These are phyloP conservation scores for Rhinocladiella mackenziei DNA, from an alignment of 2,329 filamentous ascomycete species.

Conservation along the genomic window DNA sequence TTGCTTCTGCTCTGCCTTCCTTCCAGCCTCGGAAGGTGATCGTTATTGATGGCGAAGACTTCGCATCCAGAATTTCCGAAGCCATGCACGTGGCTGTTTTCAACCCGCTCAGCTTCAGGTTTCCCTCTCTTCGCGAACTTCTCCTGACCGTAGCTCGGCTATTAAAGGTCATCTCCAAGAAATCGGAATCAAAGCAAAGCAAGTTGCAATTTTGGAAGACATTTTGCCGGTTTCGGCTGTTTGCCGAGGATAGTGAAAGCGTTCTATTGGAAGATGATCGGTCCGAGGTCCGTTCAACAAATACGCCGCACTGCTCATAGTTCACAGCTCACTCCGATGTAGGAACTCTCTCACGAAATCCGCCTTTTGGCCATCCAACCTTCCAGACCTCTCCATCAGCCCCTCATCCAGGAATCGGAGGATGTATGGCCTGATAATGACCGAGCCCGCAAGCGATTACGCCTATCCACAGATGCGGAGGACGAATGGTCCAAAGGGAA, in stretches of 20 bases:
- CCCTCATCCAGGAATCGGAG: slow-evolving; percentile 6
- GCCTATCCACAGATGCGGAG: slow-evolving; percentile 35
- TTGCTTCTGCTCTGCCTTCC: slow-evolving; percentile 1
- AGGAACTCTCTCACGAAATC: slow-evolving; percentile 14
- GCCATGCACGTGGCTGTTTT: neutral
- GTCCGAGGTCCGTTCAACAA: slow-evolving; percentile 8
- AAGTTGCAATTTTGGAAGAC: slow-evolving; percentile 18
- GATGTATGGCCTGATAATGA: slow-evolving; percentile 23
- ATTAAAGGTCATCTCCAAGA: slow-evolving; percentile 14
- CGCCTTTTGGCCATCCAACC: slow-evolving; percentile 8
- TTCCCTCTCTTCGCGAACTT: slow-evolving; percentile 11
- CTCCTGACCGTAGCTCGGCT: slow-evolving; percentile 9
- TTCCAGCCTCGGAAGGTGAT: slow-evolving; percentile 9
- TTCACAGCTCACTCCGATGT: slow-evolving; percentile 2
- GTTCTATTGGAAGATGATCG: neutral
- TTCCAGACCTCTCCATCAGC: slow-evolving; percentile 1
- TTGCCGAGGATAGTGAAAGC: slow-evolving; percentile 12
- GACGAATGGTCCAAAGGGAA: slow-evolving; percentile 21
- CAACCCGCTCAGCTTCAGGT: slow-evolving; percentile 13
- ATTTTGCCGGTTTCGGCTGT: slow-evolving; percentile 7
- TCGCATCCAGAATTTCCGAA: slow-evolving; percentile 3
- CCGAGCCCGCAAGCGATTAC: slow-evolving; percentile 36
- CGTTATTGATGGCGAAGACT: slow-evolving; percentile 18
- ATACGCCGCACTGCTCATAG: neutral
- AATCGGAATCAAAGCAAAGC: slow-evolving; percentile 7